Evolutionary conservation across 2,329 filamentous ascomycete genomes (phyloP).

Genomic region (Setomelanomma holmii): DNA sequence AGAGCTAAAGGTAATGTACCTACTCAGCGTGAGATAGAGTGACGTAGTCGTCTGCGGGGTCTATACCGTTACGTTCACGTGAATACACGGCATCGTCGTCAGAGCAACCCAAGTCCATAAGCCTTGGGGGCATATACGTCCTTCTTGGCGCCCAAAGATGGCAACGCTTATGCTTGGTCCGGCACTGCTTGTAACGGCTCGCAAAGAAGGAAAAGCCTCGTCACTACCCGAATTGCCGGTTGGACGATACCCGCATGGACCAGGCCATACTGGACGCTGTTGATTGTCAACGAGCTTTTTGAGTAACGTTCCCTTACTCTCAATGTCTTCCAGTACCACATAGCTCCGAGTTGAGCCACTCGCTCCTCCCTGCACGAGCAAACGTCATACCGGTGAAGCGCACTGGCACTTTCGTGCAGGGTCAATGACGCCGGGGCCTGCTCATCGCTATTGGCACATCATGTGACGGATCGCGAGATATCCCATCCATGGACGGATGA

Average conservation of each 20-base stretch:
- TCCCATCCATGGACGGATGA: too few relatives aligned
- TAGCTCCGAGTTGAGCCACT: too few relatives aligned
- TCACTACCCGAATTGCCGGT: neutral
- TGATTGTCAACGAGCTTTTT: neutral
- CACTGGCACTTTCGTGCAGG: too few relatives aligned
- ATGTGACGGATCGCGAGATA: too few relatives aligned
- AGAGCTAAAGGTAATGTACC: neutral
- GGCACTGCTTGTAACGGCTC: neutral
- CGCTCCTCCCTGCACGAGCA: too few relatives aligned
- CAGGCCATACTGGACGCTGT: neutral
- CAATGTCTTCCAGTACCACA: neutral
- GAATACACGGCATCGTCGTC: neutral
- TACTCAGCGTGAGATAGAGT: neutral
- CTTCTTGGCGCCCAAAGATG: neutral
- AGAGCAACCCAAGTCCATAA: neutral
- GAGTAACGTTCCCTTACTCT: neutral
- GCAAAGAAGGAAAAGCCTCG: neutral
- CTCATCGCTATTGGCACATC: too few relatives aligned
- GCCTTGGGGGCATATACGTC: neutral
- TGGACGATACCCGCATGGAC: neutral
- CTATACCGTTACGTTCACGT: neutral
- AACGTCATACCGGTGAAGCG: too few relatives aligned
- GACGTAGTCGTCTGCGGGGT: neutral
- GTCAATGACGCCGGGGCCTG: too few relatives aligned
- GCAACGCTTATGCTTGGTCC: neutral